Conservation (phyloP, 139 green algal species). For the Chlorella sorokiniana region DNA sequence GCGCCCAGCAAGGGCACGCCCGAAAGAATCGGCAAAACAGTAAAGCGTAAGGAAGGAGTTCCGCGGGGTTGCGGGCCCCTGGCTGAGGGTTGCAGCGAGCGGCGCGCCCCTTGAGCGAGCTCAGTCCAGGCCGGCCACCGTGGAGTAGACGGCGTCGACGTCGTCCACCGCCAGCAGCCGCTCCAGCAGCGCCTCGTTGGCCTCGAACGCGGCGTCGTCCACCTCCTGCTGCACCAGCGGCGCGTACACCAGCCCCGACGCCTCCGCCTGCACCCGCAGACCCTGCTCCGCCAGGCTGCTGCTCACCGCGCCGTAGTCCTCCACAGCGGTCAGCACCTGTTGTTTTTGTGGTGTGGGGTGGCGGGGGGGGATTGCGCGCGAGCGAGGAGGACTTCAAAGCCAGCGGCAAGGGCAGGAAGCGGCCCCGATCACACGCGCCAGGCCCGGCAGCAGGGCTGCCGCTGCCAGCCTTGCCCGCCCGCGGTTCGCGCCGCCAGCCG, state of each 20-base stretch:
- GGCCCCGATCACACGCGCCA: too few relatives aligned
- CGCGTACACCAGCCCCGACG: constrained; percentile 30
- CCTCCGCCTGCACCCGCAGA: constrained; percentile 31
- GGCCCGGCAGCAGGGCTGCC: background rate
- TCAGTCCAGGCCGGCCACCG: constrained; percentile 62
- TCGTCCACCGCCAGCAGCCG: constrained; percentile 90
- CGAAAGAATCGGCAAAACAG: too few relatives aligned
- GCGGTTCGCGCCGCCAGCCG: background rate
- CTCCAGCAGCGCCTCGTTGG: constrained; percentile 85
- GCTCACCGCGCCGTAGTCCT: constrained; percentile 46
- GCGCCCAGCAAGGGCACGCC: too few relatives aligned
- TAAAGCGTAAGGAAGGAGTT: too few relatives aligned
- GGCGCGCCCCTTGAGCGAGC: too few relatives aligned
- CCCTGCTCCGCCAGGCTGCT: constrained; percentile 22
- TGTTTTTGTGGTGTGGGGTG: background rate
- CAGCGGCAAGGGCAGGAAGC: too few relatives aligned
- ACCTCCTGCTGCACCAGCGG: constrained; percentile 31
- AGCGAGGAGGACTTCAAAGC: too few relatives aligned
- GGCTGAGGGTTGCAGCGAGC: too few relatives aligned
- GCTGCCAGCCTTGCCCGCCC: background rate
- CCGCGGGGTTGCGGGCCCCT: too few relatives aligned
- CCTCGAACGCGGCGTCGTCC: constrained; percentile 60
- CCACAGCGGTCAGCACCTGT: constrained; percentile 44
- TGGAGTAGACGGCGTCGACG: constrained; percentile 89
- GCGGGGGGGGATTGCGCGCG: background rate